Conservation (phyloP, 2,329 filamentous ascomycete genomes). For the Cordyceps farinosa region DNA sequence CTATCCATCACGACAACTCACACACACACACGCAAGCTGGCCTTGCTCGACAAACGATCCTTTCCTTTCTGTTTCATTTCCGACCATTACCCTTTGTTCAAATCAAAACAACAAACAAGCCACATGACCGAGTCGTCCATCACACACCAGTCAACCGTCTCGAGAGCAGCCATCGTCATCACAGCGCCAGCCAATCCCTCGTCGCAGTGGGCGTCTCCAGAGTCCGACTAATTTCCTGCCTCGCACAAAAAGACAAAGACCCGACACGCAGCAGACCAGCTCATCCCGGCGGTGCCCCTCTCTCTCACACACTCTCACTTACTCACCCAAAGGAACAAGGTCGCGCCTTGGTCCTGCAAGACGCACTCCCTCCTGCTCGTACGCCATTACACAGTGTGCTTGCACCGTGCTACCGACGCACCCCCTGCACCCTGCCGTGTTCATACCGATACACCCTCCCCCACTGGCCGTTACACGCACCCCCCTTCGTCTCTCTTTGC, state of each 20-base stretch:
- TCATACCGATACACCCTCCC: not conserved
- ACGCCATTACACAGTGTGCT: slow-evolving; percentile 10
- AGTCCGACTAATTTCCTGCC: slow-evolving; percentile 14
- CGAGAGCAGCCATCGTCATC: slow-evolving; percentile 5
- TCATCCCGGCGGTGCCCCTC: not conserved
- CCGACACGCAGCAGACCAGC: slow-evolving; percentile 11
- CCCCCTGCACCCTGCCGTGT: not conserved
- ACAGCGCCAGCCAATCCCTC: slow-evolving; percentile 4
- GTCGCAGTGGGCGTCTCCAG: slow-evolving; percentile 1
- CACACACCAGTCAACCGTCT: slow-evolving; percentile 12
- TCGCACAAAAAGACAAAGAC: not conserved
- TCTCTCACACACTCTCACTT: not conserved
- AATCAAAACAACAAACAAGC: slow-evolving; percentile 9
- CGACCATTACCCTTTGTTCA: slow-evolving; percentile 21
- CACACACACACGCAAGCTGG: slow-evolving; percentile 49
- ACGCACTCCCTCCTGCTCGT: not conserved
- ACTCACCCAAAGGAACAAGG: not conserved
- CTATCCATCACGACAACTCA: slow-evolving; percentile 26
- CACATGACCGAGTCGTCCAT: slow-evolving; percentile 9
- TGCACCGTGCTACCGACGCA: slow-evolving; percentile 10
- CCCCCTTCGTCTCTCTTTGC: not conserved
- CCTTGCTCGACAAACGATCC: slow-evolving; percentile 46
- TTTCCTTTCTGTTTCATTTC: slow-evolving; percentile 34
- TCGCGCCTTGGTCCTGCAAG: slow-evolving; percentile 6
- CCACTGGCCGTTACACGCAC: not conserved